These are phyloP conservation scores for Trichophyton simii DNA, from an alignment of 2,329 filamentous ascomycete species.

Conservation along the genomic window DNA sequence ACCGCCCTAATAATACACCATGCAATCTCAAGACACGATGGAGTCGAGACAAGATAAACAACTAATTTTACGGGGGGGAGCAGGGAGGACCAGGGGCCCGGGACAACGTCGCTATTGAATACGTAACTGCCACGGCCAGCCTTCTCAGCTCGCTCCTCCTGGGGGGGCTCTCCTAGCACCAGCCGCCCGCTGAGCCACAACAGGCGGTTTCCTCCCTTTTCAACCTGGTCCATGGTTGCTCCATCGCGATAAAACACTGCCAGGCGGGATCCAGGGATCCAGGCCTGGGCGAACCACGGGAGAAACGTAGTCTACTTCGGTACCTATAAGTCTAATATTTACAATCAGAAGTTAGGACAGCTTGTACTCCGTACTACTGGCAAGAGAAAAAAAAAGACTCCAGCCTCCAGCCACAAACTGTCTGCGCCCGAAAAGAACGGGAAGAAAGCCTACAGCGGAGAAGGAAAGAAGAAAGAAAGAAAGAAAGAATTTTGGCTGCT, in stretches of 20 bases:
- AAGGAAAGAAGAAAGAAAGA: background rate
- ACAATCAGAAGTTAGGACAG: background rate
- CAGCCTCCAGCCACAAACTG: background rate
- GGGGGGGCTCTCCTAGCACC: background rate
- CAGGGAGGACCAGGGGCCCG: background rate
- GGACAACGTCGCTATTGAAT: background rate
- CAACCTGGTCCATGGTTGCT: background rate
- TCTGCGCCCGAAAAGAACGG: background rate
- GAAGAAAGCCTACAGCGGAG: background rate
- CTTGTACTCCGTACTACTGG: background rate
- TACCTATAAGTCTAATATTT: background rate
- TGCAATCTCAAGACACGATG: background rate
- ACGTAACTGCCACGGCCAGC: background rate
- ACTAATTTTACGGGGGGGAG: background rate
- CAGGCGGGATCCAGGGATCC: constrained; percentile 1
- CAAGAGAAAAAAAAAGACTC: background rate
- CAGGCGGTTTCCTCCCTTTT: background rate
- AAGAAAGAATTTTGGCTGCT: background rate
- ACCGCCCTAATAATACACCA: background rate
- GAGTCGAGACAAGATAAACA: background rate
- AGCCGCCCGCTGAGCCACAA: background rate
- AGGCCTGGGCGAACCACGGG: background rate
- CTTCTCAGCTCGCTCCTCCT: background rate
- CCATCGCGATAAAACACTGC: background rate
- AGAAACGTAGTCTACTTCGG: background rate